Evolutionary conservation across 179 eudicot species (phyloP).

Genomic region (Patellifolia procumbens): DNA sequence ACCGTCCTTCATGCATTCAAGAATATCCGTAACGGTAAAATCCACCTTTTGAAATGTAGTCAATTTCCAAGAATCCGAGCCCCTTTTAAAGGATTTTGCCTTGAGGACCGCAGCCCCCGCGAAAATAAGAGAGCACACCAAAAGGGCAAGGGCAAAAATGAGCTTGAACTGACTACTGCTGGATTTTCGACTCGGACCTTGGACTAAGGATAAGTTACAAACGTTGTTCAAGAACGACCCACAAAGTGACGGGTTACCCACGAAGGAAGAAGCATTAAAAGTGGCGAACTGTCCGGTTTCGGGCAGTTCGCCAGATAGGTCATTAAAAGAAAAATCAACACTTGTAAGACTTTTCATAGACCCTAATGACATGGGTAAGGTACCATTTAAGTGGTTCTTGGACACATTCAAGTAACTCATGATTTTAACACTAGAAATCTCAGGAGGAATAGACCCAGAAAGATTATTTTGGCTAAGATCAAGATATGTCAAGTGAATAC

Average conservation of each 20-base stretch:
- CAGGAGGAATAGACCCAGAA: slow-evolving; percentile 65
- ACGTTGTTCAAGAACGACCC: slow-evolving; percentile 60
- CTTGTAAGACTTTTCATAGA: slow-evolving; percentile 80
- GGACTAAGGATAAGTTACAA: slow-evolving; percentile 46
- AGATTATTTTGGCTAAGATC: slow-evolving; percentile 87
- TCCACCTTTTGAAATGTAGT: slow-evolving; percentile 70
- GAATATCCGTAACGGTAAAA: slow-evolving; percentile 62
- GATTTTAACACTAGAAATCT: slow-evolving; percentile 58
- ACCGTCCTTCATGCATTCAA: slow-evolving; percentile 87
- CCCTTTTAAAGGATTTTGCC: slow-evolving; percentile 67
- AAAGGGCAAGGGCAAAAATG: slow-evolving; percentile 61
- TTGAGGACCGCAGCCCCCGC: slow-evolving; percentile 67
- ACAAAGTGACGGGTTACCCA: slow-evolving; percentile 76
- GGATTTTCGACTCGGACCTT: slow-evolving; percentile 28
- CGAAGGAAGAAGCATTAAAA: slow-evolving; percentile 74
- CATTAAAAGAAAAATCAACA: slow-evolving; percentile 85
- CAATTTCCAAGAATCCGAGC: slow-evolving; percentile 70
- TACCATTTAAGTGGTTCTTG: slow-evolving; percentile 56
- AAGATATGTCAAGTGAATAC: slow-evolving; percentile 65
- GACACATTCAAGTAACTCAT: slow-evolving; percentile 76
- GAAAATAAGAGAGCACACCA: slow-evolving; percentile 72
- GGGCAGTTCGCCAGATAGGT: slow-evolving; percentile 70
- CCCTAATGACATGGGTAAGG: slow-evolving; percentile 66
- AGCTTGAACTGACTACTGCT: slow-evolving; percentile 58
- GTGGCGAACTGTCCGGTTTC: slow-evolving; percentile 69